Evolutionary conservation across 2,329 filamentous ascomycete species (phyloP).

Genomic region (Cordyceps cicadae): DNA sequence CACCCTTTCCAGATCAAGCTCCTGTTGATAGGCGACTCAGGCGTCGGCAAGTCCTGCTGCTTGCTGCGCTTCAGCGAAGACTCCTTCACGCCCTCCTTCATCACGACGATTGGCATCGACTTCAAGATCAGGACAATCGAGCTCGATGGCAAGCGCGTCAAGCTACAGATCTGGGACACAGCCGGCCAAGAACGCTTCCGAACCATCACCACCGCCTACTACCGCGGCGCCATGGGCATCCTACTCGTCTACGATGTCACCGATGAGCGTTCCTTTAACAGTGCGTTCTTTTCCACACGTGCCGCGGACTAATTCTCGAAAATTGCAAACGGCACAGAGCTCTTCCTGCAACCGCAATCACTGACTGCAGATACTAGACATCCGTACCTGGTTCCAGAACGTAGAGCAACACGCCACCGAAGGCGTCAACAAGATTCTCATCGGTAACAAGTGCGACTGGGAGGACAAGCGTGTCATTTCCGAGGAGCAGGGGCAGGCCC

Average conservation of each 20-base stretch:
- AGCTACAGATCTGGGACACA: constrained; percentile 99
- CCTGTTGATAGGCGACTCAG: constrained; percentile 91
- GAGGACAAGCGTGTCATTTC: constrained; percentile 96
- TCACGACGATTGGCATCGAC: constrained; percentile 98
- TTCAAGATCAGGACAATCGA: constrained; percentile 99
- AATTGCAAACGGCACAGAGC: neutral
- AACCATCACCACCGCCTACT: constrained; percentile 98
- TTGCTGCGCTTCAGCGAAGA: constrained; percentile 94
- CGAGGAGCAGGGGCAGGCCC: constrained; percentile 83
- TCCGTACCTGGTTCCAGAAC: constrained; percentile 98
- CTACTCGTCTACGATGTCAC: constrained; percentile 97
- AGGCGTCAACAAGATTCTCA: constrained; percentile 98
- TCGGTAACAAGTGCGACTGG: constrained; percentile 99
- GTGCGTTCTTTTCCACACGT: constrained; percentile 42
- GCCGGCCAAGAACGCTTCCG: constrained; percentile 97
- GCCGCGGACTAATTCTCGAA: neutral
- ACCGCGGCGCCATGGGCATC: constrained; percentile 96
- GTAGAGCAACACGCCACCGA: constrained; percentile 97
- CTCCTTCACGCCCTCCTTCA: constrained; percentile 95
- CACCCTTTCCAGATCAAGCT: constrained; percentile 70
- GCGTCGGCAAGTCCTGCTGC: constrained; percentile 95
- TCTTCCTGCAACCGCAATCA: neutral
- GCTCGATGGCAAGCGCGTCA: constrained; percentile 95
- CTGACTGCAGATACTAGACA: constrained; percentile 52
- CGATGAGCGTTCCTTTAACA: constrained; percentile 90